Conservation (phyloP, 352 stramenopile species). For the Phytopythium mirpurense region DNA sequence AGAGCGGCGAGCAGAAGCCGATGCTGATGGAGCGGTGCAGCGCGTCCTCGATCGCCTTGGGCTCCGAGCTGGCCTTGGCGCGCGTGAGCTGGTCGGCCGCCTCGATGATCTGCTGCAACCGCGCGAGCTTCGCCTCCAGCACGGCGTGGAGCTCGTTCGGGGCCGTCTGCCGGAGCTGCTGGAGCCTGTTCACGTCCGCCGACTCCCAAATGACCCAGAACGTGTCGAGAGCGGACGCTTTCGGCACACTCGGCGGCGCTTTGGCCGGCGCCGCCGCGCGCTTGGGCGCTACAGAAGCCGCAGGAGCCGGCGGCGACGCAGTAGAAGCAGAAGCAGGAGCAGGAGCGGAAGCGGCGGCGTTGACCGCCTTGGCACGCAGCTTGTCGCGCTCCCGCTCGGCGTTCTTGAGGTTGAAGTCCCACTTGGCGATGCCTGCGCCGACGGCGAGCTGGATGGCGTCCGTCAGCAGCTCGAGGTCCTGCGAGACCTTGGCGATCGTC, state of each 20-base stretch:
- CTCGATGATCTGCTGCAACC: constrained; percentile 37
- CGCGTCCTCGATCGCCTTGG: constrained; percentile 39
- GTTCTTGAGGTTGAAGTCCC: constrained; percentile 82
- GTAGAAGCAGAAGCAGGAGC: too few species aligned
- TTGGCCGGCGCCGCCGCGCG: background rate
- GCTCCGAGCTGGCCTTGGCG: constrained; percentile 23
- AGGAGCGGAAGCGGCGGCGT: too few species aligned
- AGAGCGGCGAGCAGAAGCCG: constrained; percentile 44
- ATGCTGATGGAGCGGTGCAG: constrained; percentile 52
- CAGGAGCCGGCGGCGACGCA: background rate
- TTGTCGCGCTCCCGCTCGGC: constrained; percentile 64
- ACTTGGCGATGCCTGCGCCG: constrained; percentile 60
- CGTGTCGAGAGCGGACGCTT: constrained; percentile 10
- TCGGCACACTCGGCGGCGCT: constrained; percentile 1
- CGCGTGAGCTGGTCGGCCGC: constrained; percentile 31
- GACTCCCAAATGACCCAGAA: constrained; percentile 45
- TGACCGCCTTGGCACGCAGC: constrained; percentile 18
- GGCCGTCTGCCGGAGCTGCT: constrained; percentile 13
- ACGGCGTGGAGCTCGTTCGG: constrained; percentile 17
- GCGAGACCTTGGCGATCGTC: constrained; percentile 58
- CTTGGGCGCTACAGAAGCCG: background rate
- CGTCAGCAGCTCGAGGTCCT: constrained; percentile 60
- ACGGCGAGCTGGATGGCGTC: constrained; percentile 62
- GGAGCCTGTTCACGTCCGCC: constrained; percentile 18
- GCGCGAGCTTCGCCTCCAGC: constrained; percentile 37